Percentiles rank a stretch among this genome's conserved stretches.
phyloP scores from a whole-genome alignment of 192 early-diverging fungal genomes.

The Coemansia asiatica region DNA sequence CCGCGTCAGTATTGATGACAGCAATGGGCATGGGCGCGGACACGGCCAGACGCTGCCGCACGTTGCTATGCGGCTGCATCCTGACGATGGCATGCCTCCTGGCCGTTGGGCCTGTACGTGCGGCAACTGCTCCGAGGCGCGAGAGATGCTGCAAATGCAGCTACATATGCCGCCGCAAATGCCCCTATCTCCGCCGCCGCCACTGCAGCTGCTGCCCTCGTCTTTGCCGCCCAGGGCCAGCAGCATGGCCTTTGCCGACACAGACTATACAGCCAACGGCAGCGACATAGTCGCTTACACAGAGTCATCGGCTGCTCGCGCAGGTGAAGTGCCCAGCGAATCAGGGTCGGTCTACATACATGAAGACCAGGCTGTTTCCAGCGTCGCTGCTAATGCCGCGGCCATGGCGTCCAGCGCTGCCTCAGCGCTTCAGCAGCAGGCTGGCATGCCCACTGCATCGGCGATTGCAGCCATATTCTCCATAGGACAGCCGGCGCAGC shows the following conservation, averaged over 20 bases:
- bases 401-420: not conserved
- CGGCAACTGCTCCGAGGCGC: not conserved
- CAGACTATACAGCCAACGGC: slow-evolving; percentile 1
- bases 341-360: not conserved
- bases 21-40: no score
- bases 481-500: slow-evolving; percentile 35
- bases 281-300: slow-evolving; percentile 9
- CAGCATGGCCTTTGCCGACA: slow-evolving; percentile 3
- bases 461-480: slow-evolving; percentile 38
- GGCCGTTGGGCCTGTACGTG: not conserved
- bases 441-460: slow-evolving; percentile 24
- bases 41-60: not conserved
- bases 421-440: not conserved
- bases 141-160: not conserved
- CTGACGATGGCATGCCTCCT: not conserved
- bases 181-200: not conserved
- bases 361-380: slow-evolving; percentile 5
- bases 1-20: no score
- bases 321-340: slow-evolving; percentile 6
- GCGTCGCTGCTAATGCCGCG: slow-evolving; percentile 7
- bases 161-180: not conserved
- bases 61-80: no score
- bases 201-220: not conserved
- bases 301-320: not conserved
- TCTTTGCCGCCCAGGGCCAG: not conserved